Base-by-base conservation (phyloP, 331 rosid genomes). In the Malus hybrid region DNA sequence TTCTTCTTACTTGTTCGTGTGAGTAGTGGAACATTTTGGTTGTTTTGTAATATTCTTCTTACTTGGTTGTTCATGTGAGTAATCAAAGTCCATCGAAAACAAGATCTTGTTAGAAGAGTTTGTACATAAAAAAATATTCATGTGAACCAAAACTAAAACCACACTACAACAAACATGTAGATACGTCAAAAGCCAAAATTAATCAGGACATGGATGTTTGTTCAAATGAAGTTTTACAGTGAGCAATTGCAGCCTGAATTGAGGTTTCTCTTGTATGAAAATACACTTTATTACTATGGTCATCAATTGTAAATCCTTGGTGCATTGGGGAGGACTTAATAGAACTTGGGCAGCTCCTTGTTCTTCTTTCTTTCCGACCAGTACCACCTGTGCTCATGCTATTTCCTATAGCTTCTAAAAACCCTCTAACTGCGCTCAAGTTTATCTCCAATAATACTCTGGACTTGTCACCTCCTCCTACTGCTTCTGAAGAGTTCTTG, bases 181-280 rank as follows among this genome's bases (percentile, higher is more conserved):
- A 5, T 13, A 24, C 65, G 67, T 32, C 10, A 71, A 55, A 33
- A 34, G 16, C 67, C 27, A 76, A 80, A 63, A 63, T 63, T 28
- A 11, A 5, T 10, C 71, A 77, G 68, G 81, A 83, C 46, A 75
- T 75, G 54, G 84, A 76, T 15, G 79, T 31, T 63, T 80, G 82
- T 12, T 81, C 77, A 54, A 79, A 71, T 74, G 89, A 88, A 73
- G 74, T 77, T 48, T 88, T 88, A 69, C 93, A 88, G 55, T 88
- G 84, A n/a, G 89, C 82, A 82, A 88, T 83, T 69, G 93, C 87
- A 28, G 87, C 83, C 76, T 84, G 87, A 79, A 88, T 76, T 22
- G 90, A 86, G 50, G 44, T 84, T 9, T 88, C 85, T 70, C 48
- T 54, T 7, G 79, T n/a, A 62, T 55, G 61, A 28, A 76, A 6